Base-by-base conservation (phyloP, 176 grass and related monocot species). In the Oryza officinalis region DNA sequence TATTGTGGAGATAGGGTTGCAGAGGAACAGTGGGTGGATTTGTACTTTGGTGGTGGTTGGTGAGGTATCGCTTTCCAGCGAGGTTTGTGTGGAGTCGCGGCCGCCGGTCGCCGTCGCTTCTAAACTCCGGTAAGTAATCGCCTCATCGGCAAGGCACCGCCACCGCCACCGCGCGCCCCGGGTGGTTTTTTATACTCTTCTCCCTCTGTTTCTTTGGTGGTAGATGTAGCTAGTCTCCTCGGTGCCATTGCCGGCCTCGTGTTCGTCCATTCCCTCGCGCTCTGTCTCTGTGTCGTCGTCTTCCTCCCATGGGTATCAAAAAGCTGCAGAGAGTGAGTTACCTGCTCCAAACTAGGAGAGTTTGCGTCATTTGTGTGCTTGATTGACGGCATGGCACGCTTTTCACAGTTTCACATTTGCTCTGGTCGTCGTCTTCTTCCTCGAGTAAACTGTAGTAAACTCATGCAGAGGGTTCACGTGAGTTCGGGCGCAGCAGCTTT, bases 121-220 rank as follows among this genome's bases (percentile, higher is more conserved):
- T 11, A 4, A 25, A 26, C 81, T 83, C 71, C 83, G 32, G 88
- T 89, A 86, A 86, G 88, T 72, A 85, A 31, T 71, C 6, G 12
- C 6, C 31, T 5, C 1, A 15, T 47, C 9, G n/a, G 37, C 69
- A n/a, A 8, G 18, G 17, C 52, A n/a, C 7, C 50, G 18, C 18
- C 52, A 0, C 5, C 20, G 3, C 13, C 10, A 45, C 8, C 14
- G 47, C 47, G 47, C 45, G 4, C 20, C 0, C 18, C 18, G 4
- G 52, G 52, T 47, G 22, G 50, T 6, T 60, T 60, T 33, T 23
- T 61, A 61, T 61, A 61, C 9, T 8, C 22, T 60, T 23, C n/a
- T 23, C 9, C 57, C n/a, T n/a, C n/a, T 61, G 8, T 57, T 57
- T 33, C 22, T 57, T 57, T 6, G 45, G 41, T 50, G 50, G 50